phyloP scores from a whole-genome alignment of 345 rosid genomes.

The Dimocarpus longan region DNA sequence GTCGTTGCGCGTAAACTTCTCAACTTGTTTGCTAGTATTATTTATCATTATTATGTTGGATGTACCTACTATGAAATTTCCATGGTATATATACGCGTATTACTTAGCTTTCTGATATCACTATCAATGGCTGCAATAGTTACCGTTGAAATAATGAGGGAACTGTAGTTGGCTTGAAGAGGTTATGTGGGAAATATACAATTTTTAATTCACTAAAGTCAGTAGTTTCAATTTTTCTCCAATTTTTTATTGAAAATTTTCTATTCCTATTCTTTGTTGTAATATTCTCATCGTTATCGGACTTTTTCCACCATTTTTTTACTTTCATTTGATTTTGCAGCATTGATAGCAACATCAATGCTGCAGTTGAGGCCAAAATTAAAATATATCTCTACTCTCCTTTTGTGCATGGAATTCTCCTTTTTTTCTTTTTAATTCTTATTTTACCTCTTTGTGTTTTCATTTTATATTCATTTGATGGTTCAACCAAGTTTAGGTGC shows the following conservation, averaged over 20 bases:
- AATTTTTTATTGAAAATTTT: not conserved
- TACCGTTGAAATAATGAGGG: not conserved
- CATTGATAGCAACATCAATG: not conserved
- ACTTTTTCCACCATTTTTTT: not conserved
- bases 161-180: not conserved
- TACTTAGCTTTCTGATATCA: not conserved
- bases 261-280: not conserved
- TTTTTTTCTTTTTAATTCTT: not conserved
- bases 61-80: not conserved
- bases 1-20: conserved; percentile 7
- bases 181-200: not conserved
- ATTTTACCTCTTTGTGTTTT: not conserved
- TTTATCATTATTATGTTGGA: not conserved
- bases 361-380: not conserved
- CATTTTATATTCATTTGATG: not conserved
- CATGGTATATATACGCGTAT: not conserved
- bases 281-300: not conserved
- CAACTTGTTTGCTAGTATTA: not conserved
- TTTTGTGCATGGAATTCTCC: not conserved
- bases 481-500: not conserved
- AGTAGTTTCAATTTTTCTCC: not conserved
- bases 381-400: not conserved
- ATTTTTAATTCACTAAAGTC: not conserved
- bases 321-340: not conserved
- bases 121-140: not conserved